These are phyloP conservation scores for Nakaseomyces nivariensis DNA, from an alignment of 1,139 yeast species.

Conservation along the genomic window DNA sequence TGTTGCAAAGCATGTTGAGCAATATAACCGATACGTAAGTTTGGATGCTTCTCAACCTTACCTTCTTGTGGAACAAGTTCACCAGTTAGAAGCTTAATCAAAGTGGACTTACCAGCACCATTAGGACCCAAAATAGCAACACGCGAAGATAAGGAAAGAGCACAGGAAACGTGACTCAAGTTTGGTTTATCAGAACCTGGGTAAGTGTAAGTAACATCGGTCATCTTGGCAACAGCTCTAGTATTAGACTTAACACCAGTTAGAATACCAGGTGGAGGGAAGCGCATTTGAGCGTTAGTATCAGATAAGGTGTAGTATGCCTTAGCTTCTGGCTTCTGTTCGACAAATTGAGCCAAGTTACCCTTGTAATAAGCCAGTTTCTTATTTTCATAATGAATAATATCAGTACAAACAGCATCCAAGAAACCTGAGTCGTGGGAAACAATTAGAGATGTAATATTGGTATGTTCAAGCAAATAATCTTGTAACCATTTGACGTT, in stretches of 20 bases:
- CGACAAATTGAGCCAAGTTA: slow-evolving; percentile 84
- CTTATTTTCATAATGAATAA: slow-evolving; percentile 92
- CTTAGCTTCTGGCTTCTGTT: slow-evolving; percentile 90
- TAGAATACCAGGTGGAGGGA: slow-evolving; percentile 96
- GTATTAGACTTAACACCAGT: slow-evolving; percentile 94
- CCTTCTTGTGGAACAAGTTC: slow-evolving; percentile 82
- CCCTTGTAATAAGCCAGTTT: slow-evolving; percentile 94
- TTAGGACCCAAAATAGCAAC: slow-evolving; percentile 96
- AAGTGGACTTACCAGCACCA: slow-evolving; percentile 97
- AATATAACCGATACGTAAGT: slow-evolving; percentile 94
- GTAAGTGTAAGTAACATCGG: slow-evolving; percentile 75
- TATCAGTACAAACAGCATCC: slow-evolving; percentile 92
- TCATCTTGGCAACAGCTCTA: slow-evolving; percentile 87
- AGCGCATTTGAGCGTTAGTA: slow-evolving; percentile 88
- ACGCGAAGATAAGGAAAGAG: slow-evolving; percentile 84
- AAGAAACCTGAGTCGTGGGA: slow-evolving; percentile 97
- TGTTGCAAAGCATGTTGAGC: slow-evolving; percentile 98
- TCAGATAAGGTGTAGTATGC: slow-evolving; percentile 94
- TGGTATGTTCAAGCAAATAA: slow-evolving; percentile 67
- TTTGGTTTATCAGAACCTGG: slow-evolving; percentile 89
- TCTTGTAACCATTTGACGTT: slow-evolving; percentile 93
- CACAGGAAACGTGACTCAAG: slow-evolving; percentile 67
- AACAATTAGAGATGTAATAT: slow-evolving; percentile 88
- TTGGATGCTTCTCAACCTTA: slow-evolving; percentile 94
- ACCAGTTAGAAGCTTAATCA: slow-evolving; percentile 85